Conservation (phyloP, 345 rosid species). For the Brassica carinata region DNA sequence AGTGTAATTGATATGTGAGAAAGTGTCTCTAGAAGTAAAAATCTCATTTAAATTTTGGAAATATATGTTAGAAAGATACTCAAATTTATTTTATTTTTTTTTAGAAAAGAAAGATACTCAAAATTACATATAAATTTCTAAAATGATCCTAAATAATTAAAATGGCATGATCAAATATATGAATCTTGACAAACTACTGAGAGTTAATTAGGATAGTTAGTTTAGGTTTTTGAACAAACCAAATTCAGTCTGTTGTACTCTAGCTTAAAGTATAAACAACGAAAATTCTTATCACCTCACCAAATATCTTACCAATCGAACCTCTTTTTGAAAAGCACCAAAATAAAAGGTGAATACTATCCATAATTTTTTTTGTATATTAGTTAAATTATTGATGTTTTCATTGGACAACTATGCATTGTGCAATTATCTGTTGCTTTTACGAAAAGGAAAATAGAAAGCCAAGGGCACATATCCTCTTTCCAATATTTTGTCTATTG, state of each 20-base stretch:
- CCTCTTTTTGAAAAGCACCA: conserved; percentile 16
- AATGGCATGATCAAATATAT: no score
- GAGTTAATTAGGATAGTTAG: background rate
- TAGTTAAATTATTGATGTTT: background rate
- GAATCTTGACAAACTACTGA: no score
- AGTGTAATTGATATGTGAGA: no score
- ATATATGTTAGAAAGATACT: background rate
- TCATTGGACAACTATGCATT: background rate
- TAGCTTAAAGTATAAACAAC: background rate
- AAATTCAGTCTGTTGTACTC: background rate
- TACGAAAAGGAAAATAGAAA: conserved; percentile 18
- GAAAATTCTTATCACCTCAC: background rate
- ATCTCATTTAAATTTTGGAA: background rate
- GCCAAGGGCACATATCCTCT: conserved; percentile 16
- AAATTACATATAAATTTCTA: background rate
- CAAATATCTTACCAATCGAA: background rate
- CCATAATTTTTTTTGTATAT: background rate
- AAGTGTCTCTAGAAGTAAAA: no score
- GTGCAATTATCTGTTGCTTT: conserved; percentile 28
- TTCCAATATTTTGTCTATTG: background rate
- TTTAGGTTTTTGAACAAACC: background rate
- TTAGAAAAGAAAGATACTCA: background rate
- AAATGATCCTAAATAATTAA: background rate
- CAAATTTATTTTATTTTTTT: no score
- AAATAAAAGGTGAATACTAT: conserved; percentile 1